Conservation (phyloP, 2,329 filamentous ascomycete genomes). For the Beauveria scarabaeidicola region DNA sequence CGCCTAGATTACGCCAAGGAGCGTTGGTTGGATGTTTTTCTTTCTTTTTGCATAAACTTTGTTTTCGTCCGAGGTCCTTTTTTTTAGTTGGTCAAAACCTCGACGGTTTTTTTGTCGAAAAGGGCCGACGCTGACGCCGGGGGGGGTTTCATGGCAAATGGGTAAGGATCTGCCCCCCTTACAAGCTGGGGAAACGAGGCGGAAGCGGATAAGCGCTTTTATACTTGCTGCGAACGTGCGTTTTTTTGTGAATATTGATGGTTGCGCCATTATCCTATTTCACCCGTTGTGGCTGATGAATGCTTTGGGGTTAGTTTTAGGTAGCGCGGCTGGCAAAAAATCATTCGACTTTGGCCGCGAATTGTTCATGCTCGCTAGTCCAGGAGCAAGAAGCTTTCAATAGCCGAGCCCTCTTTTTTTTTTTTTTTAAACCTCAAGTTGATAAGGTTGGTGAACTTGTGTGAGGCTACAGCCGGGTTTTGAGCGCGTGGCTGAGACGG, state of each 20-base stretch:
- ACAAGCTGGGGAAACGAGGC: neutral
- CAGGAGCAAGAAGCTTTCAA: neutral
- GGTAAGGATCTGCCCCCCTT: neutral
- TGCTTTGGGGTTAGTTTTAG: neutral
- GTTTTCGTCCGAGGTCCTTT: neutral
- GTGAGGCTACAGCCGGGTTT: neutral
- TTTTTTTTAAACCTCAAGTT: too few species aligned
- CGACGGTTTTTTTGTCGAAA: neutral
- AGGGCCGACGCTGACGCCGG: neutral
- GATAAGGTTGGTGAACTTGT: too few species aligned
- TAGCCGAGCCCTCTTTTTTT: neutral
- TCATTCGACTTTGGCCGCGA: neutral
- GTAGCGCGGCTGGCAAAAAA: neutral
- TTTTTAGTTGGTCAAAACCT: neutral
- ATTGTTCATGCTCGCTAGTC: neutral
- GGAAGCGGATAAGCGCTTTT: too few species aligned
- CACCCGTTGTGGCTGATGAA: slow-evolving; percentile 2
- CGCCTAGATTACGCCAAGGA: neutral
- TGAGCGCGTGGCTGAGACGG: too few species aligned
- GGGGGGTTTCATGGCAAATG: neutral
- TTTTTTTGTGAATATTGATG: neutral
- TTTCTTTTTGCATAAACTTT: neutral
- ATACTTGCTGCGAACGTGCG: neutral
- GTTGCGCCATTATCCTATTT: neutral
- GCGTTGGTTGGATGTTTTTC: neutral